Base-by-base conservation (phyloP, 176 grass and related monocot genomes). In the Carex cristatella region DNA sequence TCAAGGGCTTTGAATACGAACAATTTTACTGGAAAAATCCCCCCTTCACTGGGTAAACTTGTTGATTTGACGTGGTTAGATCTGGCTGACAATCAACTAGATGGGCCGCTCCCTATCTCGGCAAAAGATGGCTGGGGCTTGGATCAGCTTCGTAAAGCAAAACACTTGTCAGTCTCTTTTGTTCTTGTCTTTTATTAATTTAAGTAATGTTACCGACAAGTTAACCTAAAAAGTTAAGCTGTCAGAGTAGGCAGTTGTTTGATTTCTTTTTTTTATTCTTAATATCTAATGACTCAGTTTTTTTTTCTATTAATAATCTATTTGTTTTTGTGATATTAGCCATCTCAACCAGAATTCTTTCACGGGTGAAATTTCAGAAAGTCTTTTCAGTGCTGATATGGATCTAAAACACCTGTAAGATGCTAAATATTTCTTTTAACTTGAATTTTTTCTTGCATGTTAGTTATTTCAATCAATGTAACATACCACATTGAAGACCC, bases 291-390 rank as follows among this genome's bases (percentile, higher is more conserved):
- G 4, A 40, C 18, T 61, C 65, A 77, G 48, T 71, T 5, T 9
- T 78, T 82, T 27, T 13, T 69, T 33, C 28, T 2, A 40, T 4
- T 40, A 40, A 6, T 40, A 65, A 79, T 81, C 30, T 81, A 64
- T 89, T 31, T 78, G 75, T 48, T 49, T 33, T 37, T 90, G 1
- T 86, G 15, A 59, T 4, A 42, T 83, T 71, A 97, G 94, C 69
- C 92, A 97, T 91, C 85, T 97, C 79, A 94, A 94, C 77, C 13
- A 70, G 77, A 97, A 97, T 82, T 37, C 31, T 46, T 82, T 97
- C 28, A 78, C 90, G 61, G 92, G 92, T 73, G 65, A 42, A 7
- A 84, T 97, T 42, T 91, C 92, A 10, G 89, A 91, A 64, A 82
- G 30, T 82, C 84, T 97, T 23, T 97, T 97, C 84, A 91, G 69